A percentile compares a stretch with the other conserved stretches of the same genome.
Conservation (phyloP, 2,329 filamentous ascomycete genomes). For the Lasiodiplodia sp. region DNA sequence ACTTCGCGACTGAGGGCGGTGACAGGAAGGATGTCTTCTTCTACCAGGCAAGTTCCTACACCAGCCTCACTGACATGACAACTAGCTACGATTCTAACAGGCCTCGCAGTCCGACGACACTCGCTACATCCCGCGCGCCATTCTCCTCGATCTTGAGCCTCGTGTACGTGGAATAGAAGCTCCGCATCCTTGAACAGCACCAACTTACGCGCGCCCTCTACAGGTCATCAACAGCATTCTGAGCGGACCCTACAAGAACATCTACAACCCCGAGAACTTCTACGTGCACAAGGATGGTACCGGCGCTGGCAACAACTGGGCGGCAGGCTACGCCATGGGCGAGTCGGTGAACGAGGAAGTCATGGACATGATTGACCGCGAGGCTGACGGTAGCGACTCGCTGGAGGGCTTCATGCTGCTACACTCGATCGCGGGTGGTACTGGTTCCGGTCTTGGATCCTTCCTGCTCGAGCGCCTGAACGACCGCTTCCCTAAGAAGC, state of each 20-base stretch:
- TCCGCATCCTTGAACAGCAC: too few relatives aligned
- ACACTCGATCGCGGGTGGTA: conserved; percentile 96
- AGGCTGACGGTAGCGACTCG: conserved; percentile 97
- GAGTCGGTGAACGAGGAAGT: conserved; percentile 94
- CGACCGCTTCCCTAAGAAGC: conserved; percentile 97
- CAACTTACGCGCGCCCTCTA: not conserved
- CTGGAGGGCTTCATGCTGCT: conserved; percentile 99
- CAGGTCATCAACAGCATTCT: conserved; percentile 91
- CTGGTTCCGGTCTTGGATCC: conserved; percentile 92
- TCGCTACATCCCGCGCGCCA: conserved; percentile 94
- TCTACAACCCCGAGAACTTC: conserved; percentile 99
- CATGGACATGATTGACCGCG: conserved; percentile 98
- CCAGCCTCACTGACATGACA: not conserved
- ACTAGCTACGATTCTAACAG: conserved; percentile 2
- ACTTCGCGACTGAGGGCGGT: conserved; percentile 96
- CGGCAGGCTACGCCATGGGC: conserved; percentile 91
- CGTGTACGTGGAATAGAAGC: conserved; percentile 62
- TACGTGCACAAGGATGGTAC: conserved; percentile 93
- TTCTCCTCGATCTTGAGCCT: conserved; percentile 93
- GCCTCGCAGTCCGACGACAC: conserved; percentile 84
- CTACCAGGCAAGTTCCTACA: conserved; percentile 68
- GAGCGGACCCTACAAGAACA: conserved; percentile 93
- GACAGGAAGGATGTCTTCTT: conserved; percentile 99
- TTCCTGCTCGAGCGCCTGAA: conserved; percentile 95
- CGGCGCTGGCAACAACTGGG: conserved; percentile 98